phyloP scores from a whole-genome alignment of 2,329 filamentous ascomycete species.

The Lasiodiplodia gonubiensis region DNA sequence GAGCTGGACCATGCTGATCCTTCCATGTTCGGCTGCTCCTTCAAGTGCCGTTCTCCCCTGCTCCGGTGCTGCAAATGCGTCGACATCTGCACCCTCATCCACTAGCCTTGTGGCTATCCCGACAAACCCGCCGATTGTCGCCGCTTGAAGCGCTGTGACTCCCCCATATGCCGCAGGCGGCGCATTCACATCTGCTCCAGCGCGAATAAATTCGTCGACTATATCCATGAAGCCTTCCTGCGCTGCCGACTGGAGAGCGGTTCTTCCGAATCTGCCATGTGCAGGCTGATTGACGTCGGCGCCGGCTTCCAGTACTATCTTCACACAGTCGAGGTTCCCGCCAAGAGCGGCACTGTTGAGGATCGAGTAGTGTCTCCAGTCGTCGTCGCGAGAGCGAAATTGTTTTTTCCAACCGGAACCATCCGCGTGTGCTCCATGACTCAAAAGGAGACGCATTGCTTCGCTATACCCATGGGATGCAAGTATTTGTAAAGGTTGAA shows the following conservation, averaged over 20 bases:
- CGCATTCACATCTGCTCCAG: constrained; percentile 29
- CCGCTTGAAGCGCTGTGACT: constrained; percentile 38
- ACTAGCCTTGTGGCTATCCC: constrained; percentile 34
- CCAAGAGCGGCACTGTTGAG: neutral
- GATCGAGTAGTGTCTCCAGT: neutral
- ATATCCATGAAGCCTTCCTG: neutral
- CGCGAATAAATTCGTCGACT: constrained; percentile 30
- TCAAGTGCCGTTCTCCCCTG: constrained; percentile 38
- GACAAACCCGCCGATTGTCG: constrained; percentile 36
- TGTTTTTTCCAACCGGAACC: neutral
- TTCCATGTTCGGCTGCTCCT: constrained; percentile 39
- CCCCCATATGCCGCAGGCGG: constrained; percentile 24
- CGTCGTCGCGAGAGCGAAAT: neutral
- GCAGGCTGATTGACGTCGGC: neutral
- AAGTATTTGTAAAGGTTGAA: no score
- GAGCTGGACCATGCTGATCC: constrained; percentile 39
- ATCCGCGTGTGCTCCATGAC: neutral
- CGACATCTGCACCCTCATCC: constrained; percentile 33
- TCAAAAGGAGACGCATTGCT: neutral
- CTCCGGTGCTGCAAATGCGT: constrained; percentile 31
- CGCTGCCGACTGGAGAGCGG: neutral
- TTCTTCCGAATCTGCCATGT: neutral
- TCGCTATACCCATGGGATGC: no score
- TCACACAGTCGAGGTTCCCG: neutral
- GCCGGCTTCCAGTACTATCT: neutral